Percentiles rank a stretch among this genome's conserved stretches.
Evolutionary conservation across 129 eudicot genomes (phyloP).

Genomic region (Mikania micrantha): DNA sequence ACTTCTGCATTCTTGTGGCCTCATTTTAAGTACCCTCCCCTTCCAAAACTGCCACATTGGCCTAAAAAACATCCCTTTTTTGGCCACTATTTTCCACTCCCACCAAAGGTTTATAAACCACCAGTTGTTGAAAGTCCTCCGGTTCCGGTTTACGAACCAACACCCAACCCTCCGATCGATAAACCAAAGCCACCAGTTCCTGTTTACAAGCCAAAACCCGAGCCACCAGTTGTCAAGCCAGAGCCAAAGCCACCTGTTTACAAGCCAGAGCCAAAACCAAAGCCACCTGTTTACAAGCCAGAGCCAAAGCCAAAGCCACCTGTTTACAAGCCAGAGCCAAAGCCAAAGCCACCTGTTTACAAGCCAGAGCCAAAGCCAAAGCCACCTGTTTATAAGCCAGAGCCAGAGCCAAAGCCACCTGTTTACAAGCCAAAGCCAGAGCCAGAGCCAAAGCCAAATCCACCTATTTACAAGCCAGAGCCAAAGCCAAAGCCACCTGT

Average conservation of each 20-base stretch:
- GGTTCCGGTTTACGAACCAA: constrained; percentile 14
- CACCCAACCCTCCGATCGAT: constrained; percentile 8
- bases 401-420: constrained; percentile 12
- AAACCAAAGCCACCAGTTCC: constrained; percentile 10
- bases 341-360: neutral
- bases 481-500: constrained; percentile 20
- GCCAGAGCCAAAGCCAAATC: too few relatives aligned
- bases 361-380: constrained; percentile 7
- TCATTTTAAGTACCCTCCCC: constrained; percentile 49
- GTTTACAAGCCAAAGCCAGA: constrained; percentile 11
- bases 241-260: constrained; percentile 17
- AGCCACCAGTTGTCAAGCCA: constrained; percentile 33
- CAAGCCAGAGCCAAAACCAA: constrained; percentile 16
- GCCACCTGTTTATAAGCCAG: constrained; percentile 8
- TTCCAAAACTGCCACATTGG: constrained; percentile 37
- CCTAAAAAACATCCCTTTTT: constrained; percentile 25
- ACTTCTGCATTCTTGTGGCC: constrained; percentile 78
- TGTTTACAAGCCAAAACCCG: constrained; percentile 17
- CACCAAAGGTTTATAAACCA: constrained; percentile 29
- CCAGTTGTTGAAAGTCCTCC: constrained; percentile 1
- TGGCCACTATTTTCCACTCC: constrained; percentile 42
- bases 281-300: constrained; percentile 5
- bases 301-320: constrained; percentile 1
- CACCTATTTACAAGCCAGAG: constrained; percentile 17
- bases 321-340: neutral